Evolutionary conservation across 331 rosid genomes (phyloP), one percentile per base, ranked within the genome.

Genomic region (Dryas integrifolia): DNA sequence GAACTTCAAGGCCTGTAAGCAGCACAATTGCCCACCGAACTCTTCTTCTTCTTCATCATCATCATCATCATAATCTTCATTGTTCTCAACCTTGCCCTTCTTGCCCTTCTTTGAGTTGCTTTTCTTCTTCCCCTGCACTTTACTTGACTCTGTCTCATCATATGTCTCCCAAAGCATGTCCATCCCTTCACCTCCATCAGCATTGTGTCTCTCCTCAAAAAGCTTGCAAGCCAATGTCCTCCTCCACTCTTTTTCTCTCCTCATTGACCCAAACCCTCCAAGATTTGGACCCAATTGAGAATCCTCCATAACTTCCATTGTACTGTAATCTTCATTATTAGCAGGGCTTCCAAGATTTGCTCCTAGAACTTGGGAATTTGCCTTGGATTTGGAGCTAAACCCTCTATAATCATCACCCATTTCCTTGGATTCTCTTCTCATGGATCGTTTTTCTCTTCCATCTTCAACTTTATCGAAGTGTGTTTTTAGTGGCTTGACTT

Each of bases 91-190:
- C 14, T 48, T 67, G 47, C 47, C 51, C 18, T 74, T 85, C 82
- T 79, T 90, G 65, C 86, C 87, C 76, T 68, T 91, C 88, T 73
- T 87, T 24, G 81, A 56, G 69, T 70, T 83, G 67, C 80, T 81
- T 62, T 79, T 85, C 3, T 67, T 58, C 55, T 71, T 69, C 73
- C 43, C 35, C 35, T 30, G 41, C 55, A 30, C 80, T 61, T 82
- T 86, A 6, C 63, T 79, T 57, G 85, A 78, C 40, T 85, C 89
- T 41, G 76, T 79, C 79, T 88, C 98, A 47, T 94, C 98, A 53
- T 94, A 84, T 53, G 97, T 88, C 75, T 94, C 98, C 98, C 98
- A 91, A 41, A 94, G 91, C 85, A 88, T 73, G 71, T 94, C 98
- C 98, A 94, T 94, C 10, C 89, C 96, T 57, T 89, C 98, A 30